Conservation (phyloP, 192 early-diverging fungal species). For the Coemansia sp. region DNA sequence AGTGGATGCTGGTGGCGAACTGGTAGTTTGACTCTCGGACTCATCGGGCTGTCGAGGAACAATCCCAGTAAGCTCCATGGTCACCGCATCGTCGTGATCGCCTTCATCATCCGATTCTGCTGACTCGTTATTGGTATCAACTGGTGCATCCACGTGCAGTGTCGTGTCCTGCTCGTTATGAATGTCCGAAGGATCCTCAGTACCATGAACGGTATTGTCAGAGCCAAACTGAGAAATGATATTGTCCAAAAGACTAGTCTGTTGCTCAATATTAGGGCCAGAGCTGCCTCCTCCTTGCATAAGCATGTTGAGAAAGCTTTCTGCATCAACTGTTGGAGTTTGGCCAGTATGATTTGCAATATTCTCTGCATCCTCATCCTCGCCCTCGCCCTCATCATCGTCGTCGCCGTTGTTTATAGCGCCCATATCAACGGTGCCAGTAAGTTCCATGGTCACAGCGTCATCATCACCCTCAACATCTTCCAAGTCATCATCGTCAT, state of each 20-base stretch:
- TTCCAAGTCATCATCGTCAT: slow-evolving; percentile 23
- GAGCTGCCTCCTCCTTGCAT: slow-evolving; percentile 21
- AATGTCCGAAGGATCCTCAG: too few relatives aligned
- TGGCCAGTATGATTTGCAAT: neutral
- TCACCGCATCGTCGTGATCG: slow-evolving; percentile 30
- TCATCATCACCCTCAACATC: slow-evolving; percentile 36
- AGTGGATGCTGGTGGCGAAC: neutral
- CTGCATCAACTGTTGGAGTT: slow-evolving; percentile 8
- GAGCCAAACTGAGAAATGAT: slow-evolving; percentile 41
- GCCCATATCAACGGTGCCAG: slow-evolving; percentile 36
- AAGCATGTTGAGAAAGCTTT: slow-evolving; percentile 34
- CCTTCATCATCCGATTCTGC: neutral
- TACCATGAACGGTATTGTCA: too few relatives aligned
- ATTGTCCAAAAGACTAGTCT: slow-evolving; percentile 45
- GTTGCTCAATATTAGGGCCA: slow-evolving; percentile 12
- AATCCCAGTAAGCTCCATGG: slow-evolving; percentile 49
- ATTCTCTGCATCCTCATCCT: neutral
- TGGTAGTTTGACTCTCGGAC: neutral
- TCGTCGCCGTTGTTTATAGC: slow-evolving; percentile 8
- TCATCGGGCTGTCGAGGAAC: slow-evolving; percentile 8
- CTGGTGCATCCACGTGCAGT: neutral
- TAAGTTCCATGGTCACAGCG: slow-evolving; percentile 46
- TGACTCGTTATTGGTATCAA: too few relatives aligned
- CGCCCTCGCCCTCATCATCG: neutral
- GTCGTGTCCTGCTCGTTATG: slow-evolving; percentile 17